Evolutionary conservation across 306 rosid genomes (phyloP).

Genomic region (Begonia loranthoides): DNA sequence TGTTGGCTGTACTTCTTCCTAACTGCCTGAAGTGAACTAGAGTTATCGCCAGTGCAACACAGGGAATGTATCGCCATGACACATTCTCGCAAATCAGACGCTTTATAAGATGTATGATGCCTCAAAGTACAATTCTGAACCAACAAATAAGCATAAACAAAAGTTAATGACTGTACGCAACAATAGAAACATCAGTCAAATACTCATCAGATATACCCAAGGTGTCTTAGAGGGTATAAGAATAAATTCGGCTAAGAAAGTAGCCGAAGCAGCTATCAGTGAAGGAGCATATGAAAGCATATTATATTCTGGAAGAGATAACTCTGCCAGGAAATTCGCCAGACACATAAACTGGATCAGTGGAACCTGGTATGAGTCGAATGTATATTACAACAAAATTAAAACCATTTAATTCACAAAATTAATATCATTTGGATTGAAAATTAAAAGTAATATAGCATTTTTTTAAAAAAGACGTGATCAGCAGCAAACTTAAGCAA

Average conservation of each 20-base stretch:
- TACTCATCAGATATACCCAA: constrained; percentile 40
- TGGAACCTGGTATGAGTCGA: constrained; percentile 23
- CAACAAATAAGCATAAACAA: constrained; percentile 6
- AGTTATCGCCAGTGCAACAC: constrained; percentile 24
- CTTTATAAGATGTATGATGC: constrained; percentile 48
- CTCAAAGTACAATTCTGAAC: constrained; percentile 50
- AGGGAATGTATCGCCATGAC: constrained; percentile 56
- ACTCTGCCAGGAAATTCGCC: constrained; percentile 39
- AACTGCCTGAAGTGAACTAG: constrained; percentile 33
- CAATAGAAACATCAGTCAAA: constrained; percentile 5
- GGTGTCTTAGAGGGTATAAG: constrained; percentile 34
- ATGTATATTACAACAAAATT: too few species aligned
- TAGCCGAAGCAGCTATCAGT: constrained; percentile 49
- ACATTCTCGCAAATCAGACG: constrained; percentile 54
- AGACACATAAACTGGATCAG: constrained; percentile 34
- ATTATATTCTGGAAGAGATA: constrained; percentile 44
- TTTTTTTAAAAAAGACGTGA: too few species aligned
- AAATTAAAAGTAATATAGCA: too few species aligned
- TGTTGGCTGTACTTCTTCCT: constrained; percentile 65
- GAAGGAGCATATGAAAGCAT: constrained; percentile 46
- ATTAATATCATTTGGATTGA: too few species aligned
- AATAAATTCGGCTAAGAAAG: constrained; percentile 55
- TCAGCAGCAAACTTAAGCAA: too few species aligned
- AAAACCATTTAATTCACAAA: too few species aligned
- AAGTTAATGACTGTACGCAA: not conserved